Evolutionary conservation across 305 asterid genomes (phyloP), one percentile per base, ranked within the genome.

Genomic region (Fraxinus nigra): DNA sequence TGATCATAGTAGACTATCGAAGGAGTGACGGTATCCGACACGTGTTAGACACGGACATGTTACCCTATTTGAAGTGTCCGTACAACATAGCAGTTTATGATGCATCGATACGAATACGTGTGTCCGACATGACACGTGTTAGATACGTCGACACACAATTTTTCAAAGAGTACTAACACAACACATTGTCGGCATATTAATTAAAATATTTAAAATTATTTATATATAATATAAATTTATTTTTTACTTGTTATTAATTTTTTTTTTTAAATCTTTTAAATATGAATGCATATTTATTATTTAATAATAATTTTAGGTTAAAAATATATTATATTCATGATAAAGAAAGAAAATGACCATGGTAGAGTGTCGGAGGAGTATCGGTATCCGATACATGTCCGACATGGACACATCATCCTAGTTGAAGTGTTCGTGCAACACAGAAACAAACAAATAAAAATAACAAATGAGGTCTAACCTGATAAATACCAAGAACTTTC

Each of bases 401-500:
- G n/a, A 46, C 5, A 46, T 16, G n/a, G 1, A 46, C 1, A 46
- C 4, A 4, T 0, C 13, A 46, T 13, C n/a, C n/a, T 11, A 46
- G 1, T 3, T 46, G n/a, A 46, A 46, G 4, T 11, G 0, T 46
- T 2, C n/a, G 0, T 11, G 5, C 54, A 46, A 11, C 54, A 46
- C n/a, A 43, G 4, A 40, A 28, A 30, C 24, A 11, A 72, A 6
- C 4, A 43, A 30, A 38, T 13, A 51, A 67, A 72, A 35, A 61
- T 18, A 70, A 54, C 77, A 74, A 6, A 38, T 8, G 79, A 59
- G 46, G 79, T 9, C 46, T 73, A 81, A 96, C 99, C 98, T 97
- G 99, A 85, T 90, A 97, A 5, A 97, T 91, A 79, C 99, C 99
- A 0, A 97, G 92, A 84, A 94, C 86, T 88, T 97, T 97, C 67